Evolutionary conservation across 2,329 filamentous ascomycete genomes (phyloP), one percentile per base, ranked within the genome.

Genomic region (Arthroderma sp.): DNA sequence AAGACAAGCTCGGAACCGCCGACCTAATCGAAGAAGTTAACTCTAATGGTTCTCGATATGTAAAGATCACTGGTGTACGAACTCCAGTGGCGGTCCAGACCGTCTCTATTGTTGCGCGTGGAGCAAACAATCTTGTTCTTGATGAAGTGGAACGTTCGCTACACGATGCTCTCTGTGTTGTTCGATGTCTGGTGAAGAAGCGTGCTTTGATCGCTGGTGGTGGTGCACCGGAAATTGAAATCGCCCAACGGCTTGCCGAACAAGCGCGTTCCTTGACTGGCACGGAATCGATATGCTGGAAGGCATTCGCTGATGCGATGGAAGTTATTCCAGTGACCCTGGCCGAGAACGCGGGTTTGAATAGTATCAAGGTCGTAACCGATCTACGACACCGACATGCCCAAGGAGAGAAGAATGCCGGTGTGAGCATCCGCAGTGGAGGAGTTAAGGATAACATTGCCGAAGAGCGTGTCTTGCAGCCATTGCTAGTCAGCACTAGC

Each of bases 321-420:
- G 91, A 98, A 69, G 85, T 98, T 36, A 85, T 98, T 44, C 91
- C 93, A 9, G 95, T 89, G 31, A 98, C 91, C 1, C 73, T 98
- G 54, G 93, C 91, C 0, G 91, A 98, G 70, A 98, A 98, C 57
- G 91, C 91, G 0, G 91, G 91, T 41, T 73, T 98, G 51, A 98
- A 98, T 74, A 89, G 85, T 63, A 98, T 98, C 75, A 94, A 93
- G 71, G 91, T 98, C 29, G 91, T 98, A 39, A 98, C 91, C 28
- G 91, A 96, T 58, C 70, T 98, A 59, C 78, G 91, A 60, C 87
- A 94, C 68, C 80, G 88, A 58, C 91, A 98, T 67, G 91, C 91
- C 56, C 81, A 88, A 67, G 91, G 89, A 45, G 88, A 96, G 75
- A 83, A 82, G 71, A 94, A 93, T 58, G 91, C 93, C 1, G 93